Conservation (phyloP, 2,329 filamentous ascomycete species). For the Aspergillus viridinutans region DNA sequence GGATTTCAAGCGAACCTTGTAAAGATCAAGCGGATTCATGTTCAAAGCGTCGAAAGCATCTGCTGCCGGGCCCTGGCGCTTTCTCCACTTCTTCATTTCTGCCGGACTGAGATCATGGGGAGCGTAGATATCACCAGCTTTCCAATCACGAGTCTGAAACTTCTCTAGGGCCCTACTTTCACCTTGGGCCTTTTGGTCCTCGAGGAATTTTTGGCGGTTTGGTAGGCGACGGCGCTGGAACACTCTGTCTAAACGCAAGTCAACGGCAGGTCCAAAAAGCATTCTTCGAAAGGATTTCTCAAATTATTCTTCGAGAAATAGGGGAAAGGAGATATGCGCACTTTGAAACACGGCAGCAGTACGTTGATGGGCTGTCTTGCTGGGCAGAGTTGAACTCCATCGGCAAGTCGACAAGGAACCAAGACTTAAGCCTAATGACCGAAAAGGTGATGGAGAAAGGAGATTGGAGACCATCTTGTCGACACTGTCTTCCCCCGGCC, state of each 20-base stretch:
- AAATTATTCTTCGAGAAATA: not conserved
- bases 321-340: not conserved
- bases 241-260: constrained; percentile 17
- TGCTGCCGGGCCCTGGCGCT: constrained; percentile 48
- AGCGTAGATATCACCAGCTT: constrained; percentile 77
- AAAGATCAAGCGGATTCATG: constrained; percentile 76
- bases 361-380: constrained; percentile 24
- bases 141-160: constrained; percentile 62
- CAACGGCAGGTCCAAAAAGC: not conserved
- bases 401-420: constrained; percentile 23
- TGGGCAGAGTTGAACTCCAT: constrained; percentile 32
- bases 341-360: constrained; percentile 4
- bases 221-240: constrained; percentile 23
- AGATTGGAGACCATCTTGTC: constrained; percentile 28
- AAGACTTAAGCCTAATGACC: constrained; percentile 19
- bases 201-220: constrained; percentile 31
- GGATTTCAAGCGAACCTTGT: constrained; percentile 61
- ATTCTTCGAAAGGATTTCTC: no score
- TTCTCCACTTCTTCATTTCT: constrained; percentile 80
- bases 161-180: constrained; percentile 38
- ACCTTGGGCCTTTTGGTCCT: constrained; percentile 33
- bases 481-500: not conserved
- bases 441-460: constrained; percentile 25
- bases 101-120: constrained; percentile 76
- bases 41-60: constrained; percentile 79